Percentiles rank a stretch among this genome's conserved stretches.
These are phyloP conservation scores for Gymnopilus junonius DNA, from an alignment of 768 basidiomycete genomes.

Conservation along the genomic window DNA sequence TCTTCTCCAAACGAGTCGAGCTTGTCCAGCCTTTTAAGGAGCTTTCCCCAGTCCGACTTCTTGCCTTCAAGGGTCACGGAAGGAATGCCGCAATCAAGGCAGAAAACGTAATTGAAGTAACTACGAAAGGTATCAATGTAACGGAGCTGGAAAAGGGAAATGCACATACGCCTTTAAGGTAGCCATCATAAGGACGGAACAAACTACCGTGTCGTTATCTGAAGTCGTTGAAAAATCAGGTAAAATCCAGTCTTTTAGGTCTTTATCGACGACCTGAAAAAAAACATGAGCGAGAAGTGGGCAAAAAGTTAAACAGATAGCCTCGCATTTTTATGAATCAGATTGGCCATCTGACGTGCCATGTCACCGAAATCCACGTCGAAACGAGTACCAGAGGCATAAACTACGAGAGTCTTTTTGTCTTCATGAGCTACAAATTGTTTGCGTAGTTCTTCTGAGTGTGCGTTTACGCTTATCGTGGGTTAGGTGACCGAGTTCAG, in stretches of 20 bases:
- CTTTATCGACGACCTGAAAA: constrained; percentile 20
- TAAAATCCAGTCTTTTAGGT: constrained; percentile 22
- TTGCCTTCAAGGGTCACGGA: constrained; percentile 28
- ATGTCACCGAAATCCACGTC: constrained; percentile 35
- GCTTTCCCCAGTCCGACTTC: constrained; percentile 24
- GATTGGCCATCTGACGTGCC: constrained; percentile 29
- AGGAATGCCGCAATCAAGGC: constrained; percentile 26
- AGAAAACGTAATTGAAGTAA: constrained; percentile 23
- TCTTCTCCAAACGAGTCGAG: constrained; percentile 19
- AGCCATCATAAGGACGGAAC: constrained; percentile 23
- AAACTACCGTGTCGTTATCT: constrained; percentile 19
- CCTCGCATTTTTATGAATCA: constrained; percentile 27
- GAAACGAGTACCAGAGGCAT: constrained; percentile 12
- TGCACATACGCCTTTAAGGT: constrained; percentile 17
- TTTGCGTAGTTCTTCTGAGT: constrained; percentile 31
- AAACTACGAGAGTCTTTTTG: constrained; percentile 32
- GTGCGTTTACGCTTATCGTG: constrained; percentile 17
- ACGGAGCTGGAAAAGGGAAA: not conserved
- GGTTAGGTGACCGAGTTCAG: not conserved
- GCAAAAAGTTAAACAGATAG: not conserved
- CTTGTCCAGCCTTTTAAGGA: constrained; percentile 25
- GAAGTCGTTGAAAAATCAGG: constrained; percentile 18
- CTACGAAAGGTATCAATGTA: constrained; percentile 3
- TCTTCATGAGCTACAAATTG: constrained; percentile 38
- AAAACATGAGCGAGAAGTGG: not conserved